Percentiles rank a stretch among this genome's conserved stretches.
These are phyloP conservation scores for Marsdenia floribunda DNA, from an alignment of 257 asterid genomes.

Conservation along the genomic window DNA sequence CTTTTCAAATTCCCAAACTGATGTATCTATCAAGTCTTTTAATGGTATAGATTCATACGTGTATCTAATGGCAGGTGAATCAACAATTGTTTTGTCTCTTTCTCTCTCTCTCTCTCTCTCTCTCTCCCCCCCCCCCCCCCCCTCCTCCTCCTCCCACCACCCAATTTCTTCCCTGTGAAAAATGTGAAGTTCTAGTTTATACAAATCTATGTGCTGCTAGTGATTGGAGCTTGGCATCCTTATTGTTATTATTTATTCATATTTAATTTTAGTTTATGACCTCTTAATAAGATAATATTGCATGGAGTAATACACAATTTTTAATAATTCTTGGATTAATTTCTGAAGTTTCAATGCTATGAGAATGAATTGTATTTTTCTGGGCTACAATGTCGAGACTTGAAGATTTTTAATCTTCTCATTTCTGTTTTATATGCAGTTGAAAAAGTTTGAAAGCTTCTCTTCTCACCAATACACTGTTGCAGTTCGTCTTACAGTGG, in stretches of 20 bases:
- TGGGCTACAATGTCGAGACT: neutral
- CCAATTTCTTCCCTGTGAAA: no score
- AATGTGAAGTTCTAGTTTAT: neutral
- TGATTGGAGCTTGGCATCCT: no score
- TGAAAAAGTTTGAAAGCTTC: constrained; percentile 57
- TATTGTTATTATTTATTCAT: neutral
- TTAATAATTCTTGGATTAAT: neutral
- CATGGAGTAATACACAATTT: neutral
- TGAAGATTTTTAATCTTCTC: constrained; percentile 2
- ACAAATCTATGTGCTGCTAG: neutral
- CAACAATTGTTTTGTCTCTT: no score
- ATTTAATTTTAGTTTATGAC: neutral
- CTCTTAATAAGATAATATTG: neutral
- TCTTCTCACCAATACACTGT: constrained; percentile 65
- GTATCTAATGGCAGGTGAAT: neutral
- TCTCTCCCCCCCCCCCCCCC: neutral
- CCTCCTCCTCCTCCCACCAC: no score
- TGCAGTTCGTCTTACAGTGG: constrained; percentile 51
- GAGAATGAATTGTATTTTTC: neutral
- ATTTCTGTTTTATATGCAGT: constrained; percentile 45
- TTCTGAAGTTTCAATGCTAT: neutral
- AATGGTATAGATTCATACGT: neutral
- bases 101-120: neutral
- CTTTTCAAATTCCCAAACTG: neutral
- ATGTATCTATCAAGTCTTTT: neutral